Percentiles rank a stretch among this genome's conserved stretches.
Evolutionary conservation across 768 basidiomycete species (phyloP).

Genomic region (Phylloporus arenicola): DNA sequence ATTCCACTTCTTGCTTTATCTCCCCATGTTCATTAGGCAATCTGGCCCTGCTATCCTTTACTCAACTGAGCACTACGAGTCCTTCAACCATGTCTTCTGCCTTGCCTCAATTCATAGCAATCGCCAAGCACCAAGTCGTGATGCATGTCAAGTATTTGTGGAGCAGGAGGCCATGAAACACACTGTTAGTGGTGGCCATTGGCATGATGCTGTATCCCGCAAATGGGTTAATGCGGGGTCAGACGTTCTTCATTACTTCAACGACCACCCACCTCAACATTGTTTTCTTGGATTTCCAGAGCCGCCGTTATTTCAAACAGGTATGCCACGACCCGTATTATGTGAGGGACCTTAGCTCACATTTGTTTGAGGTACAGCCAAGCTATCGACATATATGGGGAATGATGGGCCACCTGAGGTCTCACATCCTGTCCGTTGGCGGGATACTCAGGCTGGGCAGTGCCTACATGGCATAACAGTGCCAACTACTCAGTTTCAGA

Average conservation of each 20-base stretch:
- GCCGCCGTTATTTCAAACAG: not conserved
- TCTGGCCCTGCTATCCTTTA: too few species aligned
- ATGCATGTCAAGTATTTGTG: conserved; percentile 4
- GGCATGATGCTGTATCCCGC: conserved; percentile 4
- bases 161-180: conserved; percentile 13
- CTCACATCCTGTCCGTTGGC: not conserved
- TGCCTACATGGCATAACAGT: not conserved
- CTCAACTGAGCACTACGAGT: conserved; percentile 28
- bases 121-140: too few species aligned
- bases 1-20: too few species aligned
- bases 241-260: conserved; percentile 1
- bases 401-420: too few species aligned
- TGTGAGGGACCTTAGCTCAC: too few species aligned
- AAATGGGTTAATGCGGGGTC: conserved; percentile 2
- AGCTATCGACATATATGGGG: too few species aligned
- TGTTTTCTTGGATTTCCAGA: conserved; percentile 2
- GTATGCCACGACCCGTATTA: not conserved
- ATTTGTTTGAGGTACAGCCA: too few species aligned
- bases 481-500: not conserved
- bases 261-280: conserved; percentile 3
- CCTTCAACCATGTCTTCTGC: conserved; percentile 26
- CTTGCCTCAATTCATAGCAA: conserved; percentile 26
- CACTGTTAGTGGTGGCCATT: conserved; percentile 7
- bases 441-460: not conserved
- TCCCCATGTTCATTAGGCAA: too few species aligned